A percentile compares a stretch with the other conserved stretches of the same genome.
phyloP scores from a whole-genome alignment of 1,139 yeast genomes.

The Blastobotrys elegans region DNA sequence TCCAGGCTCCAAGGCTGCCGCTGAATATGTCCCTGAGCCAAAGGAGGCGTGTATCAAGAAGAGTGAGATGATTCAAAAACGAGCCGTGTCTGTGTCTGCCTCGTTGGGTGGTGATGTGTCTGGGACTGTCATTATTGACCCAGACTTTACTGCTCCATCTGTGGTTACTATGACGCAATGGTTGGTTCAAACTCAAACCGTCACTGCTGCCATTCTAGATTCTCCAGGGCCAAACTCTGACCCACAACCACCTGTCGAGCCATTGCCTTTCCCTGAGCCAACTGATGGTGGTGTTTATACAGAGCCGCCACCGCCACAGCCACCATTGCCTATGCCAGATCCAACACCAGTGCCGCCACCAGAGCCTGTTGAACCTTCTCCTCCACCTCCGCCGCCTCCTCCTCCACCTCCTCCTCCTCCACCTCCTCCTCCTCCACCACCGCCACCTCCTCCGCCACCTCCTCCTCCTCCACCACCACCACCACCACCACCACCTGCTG shows the following conservation, averaged over 20 bases:
- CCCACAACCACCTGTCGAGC: neutral
- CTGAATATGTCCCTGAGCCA: slow-evolving; percentile 8
- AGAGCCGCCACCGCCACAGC: neutral
- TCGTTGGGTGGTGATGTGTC: neutral
- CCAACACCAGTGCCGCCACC: neutral
- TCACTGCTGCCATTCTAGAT: neutral
- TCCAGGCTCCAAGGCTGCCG: slow-evolving; percentile 20
- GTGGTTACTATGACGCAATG: neutral
- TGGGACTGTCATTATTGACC: slow-evolving; percentile 5
- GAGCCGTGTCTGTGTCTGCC: neutral
- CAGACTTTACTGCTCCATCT: neutral
- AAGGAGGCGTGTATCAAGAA: neutral
- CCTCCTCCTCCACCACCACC: too few species aligned
- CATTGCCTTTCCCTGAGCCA: neutral
- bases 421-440: neutral
- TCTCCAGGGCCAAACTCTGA: neutral
- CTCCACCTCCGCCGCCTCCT: neutral
- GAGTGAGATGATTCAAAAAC: neutral
- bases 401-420: neutral
- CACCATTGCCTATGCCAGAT: neutral
- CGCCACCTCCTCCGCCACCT: too few species aligned
- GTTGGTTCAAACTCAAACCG: neutral
- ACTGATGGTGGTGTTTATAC: too few species aligned
- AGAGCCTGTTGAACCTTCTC: neutral
- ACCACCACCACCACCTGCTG: too few species aligned